These are phyloP conservation scores for Castanea crenata DNA, from an alignment of 306 rosid genomes.

Conservation along the genomic window DNA sequence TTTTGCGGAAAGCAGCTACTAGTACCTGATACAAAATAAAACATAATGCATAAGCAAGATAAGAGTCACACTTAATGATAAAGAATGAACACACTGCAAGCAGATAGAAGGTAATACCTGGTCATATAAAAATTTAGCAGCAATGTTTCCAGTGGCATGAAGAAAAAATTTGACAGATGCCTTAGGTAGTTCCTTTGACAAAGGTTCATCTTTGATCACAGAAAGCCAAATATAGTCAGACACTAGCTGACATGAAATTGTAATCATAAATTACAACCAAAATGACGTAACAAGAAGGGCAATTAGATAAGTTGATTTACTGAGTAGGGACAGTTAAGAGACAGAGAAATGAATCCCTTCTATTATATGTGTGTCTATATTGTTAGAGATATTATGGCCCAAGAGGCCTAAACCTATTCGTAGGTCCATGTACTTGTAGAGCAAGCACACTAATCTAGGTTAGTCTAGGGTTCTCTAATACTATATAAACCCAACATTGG, in stretches of 20 bases:
- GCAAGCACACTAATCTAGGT: no score
- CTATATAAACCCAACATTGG: no score
- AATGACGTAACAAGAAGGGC: background rate
- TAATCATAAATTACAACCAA: background rate
- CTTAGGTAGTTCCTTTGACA: constrained; percentile 46
- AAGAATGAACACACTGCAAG: background rate
- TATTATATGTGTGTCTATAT: background rate
- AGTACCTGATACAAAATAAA: constrained; percentile 45
- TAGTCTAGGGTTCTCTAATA: no score
- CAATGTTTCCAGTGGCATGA: constrained; percentile 72
- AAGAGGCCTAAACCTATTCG: no score
- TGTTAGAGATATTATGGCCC: no score
- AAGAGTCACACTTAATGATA: background rate
- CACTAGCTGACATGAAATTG: background rate
- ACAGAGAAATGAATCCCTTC: background rate
- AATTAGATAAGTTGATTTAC: background rate
- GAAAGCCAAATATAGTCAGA: constrained; percentile 15
- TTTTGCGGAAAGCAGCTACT: constrained; percentile 57
- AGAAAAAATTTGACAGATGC: constrained; percentile 64
- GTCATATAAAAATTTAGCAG: constrained; percentile 69
- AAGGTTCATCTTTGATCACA: constrained; percentile 39
- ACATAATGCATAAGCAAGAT: constrained; percentile 11
- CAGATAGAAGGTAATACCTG: constrained; percentile 47
- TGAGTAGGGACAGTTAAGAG: background rate
- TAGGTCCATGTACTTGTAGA: no score